Conservation (phyloP, 176 grass and related monocot genomes). For the Themeda triandra region DNA sequence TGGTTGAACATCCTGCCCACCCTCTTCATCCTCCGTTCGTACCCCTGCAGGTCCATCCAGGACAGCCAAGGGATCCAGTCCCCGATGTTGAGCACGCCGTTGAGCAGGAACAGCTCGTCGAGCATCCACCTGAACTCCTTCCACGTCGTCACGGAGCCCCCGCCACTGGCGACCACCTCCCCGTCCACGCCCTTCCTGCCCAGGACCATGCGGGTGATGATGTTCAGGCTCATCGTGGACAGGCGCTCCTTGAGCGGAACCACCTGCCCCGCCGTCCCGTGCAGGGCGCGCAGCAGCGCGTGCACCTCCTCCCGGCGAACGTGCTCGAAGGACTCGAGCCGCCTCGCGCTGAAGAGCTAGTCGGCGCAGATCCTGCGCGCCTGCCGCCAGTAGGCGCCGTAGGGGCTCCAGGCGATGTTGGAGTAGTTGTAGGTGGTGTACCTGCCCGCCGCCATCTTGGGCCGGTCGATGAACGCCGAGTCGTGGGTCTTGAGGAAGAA, state of each 20-base stretch:
- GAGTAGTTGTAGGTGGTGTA: constrained; percentile 46
- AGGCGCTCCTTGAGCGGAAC: constrained; percentile 45
- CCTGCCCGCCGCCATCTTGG: constrained; percentile 31
- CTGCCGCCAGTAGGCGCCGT: constrained; percentile 49
- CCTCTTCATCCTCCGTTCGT: constrained; percentile 61
- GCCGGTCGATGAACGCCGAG: constrained; percentile 35
- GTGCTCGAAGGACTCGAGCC: constrained; percentile 41
- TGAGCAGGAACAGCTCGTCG: constrained; percentile 55
- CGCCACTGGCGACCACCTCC: background rate
- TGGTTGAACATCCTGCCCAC: constrained; percentile 38
- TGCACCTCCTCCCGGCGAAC: constrained; percentile 39
- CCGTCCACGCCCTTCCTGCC: constrained; percentile 48
- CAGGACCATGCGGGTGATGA: constrained; percentile 60
- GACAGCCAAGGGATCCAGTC: constrained; percentile 51
- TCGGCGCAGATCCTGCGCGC: constrained; percentile 42
- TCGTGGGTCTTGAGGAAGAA: constrained; percentile 57
- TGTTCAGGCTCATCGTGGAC: constrained; percentile 35
- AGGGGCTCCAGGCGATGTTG: constrained; percentile 39
- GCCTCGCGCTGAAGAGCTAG: constrained; percentile 50
- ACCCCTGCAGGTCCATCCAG: constrained; percentile 58
- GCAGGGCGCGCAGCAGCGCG: constrained; percentile 26
- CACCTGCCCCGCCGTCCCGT: background rate
- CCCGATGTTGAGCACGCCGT: constrained; percentile 60
- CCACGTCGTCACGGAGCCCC: background rate
- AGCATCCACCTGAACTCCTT: constrained; percentile 55